These are phyloP conservation scores for Aspergillus sp. DNA, from an alignment of 2,329 filamentous ascomycete species.

Conservation along the genomic window DNA sequence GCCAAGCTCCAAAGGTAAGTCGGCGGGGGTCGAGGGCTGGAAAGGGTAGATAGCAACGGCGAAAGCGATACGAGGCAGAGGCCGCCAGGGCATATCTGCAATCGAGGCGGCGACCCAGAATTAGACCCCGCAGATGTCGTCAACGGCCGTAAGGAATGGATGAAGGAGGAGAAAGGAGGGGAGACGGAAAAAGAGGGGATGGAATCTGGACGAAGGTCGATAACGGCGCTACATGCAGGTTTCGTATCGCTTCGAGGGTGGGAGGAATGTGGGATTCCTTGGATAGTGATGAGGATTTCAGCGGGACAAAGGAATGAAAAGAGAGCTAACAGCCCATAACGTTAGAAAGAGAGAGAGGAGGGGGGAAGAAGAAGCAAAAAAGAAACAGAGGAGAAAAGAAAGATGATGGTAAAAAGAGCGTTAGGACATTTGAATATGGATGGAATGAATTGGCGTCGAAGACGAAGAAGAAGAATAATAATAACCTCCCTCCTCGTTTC, in stretches of 20 bases:
- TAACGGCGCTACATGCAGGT: not conserved
- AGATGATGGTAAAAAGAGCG: too few species aligned
- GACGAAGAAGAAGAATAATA: not conserved
- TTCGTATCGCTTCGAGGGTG: not conserved
- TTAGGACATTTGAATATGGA: too few species aligned
- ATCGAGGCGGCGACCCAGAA: slow-evolving; percentile 11
- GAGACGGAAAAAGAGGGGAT: not conserved
- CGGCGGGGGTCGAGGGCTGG: slow-evolving; percentile 75
- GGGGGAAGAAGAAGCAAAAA: too few species aligned
- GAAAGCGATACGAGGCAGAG: slow-evolving; percentile 94
- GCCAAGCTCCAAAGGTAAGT: slow-evolving; percentile 93
- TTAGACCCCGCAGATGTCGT: slow-evolving; percentile 16
- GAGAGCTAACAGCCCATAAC: too few species aligned
- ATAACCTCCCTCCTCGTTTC: slow-evolving; percentile 6
- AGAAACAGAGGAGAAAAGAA: too few species aligned
- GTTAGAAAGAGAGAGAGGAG: too few species aligned
- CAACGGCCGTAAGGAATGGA: slow-evolving; percentile 20
- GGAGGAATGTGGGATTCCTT: not conserved
- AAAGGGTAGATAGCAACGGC: slow-evolving; percentile 96
- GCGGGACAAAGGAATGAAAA: too few species aligned
- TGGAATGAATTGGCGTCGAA: too few species aligned
- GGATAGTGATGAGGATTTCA: too few species aligned
- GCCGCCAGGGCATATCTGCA: slow-evolving; percentile 84
- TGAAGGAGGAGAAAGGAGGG: slow-evolving; percentile 8
- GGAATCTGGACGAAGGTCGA: not conserved